Evolutionary conservation across 2,329 filamentous ascomycete genomes (phyloP).

Genomic region (Stagonosporopsis vannaccii): DNA sequence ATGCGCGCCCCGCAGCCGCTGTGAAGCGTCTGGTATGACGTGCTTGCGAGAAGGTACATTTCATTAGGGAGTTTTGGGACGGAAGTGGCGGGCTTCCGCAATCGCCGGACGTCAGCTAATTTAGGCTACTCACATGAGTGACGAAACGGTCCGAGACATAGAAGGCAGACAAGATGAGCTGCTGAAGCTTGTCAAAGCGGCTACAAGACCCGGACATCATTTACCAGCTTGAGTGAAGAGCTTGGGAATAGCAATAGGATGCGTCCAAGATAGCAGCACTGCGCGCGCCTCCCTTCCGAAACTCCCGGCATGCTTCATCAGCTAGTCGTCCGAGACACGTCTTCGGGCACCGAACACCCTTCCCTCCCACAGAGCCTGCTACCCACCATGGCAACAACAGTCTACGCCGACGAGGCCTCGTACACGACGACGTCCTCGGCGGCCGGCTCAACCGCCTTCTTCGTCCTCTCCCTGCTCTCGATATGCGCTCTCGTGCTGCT

Average conservation of each 20-base stretch:
- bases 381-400: conserved; percentile 15
- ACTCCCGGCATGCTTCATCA: conserved; percentile 18
- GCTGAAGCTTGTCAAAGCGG: neutral
- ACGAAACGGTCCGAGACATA: conserved; percentile 10
- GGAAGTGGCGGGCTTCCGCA: conserved; percentile 23
- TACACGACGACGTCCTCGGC: conserved; percentile 63
- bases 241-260: neutral
- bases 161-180: conserved; percentile 1
- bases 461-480: conserved; percentile 72
- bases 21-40: conserved; percentile 37
- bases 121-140: conserved; percentile 13
- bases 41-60: conserved; percentile 29
- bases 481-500: conserved; percentile 82
- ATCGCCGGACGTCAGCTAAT: conserved; percentile 11
- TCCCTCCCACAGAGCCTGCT: conserved; percentile 6
- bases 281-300: conserved; percentile 14
- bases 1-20: conserved; percentile 41
- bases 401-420: conserved; percentile 22
- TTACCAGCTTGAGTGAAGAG: neutral
- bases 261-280: conserved; percentile 3
- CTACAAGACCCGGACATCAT: neutral
- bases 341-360: conserved; percentile 17
- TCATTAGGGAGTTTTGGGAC: conserved; percentile 21
- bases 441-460: conserved; percentile 81
- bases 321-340: conserved; percentile 10